Evolutionary conservation across 768 basidiomycete species (phyloP), one percentile per base, ranked within the genome.

Genomic region (Suillus subaureus): DNA sequence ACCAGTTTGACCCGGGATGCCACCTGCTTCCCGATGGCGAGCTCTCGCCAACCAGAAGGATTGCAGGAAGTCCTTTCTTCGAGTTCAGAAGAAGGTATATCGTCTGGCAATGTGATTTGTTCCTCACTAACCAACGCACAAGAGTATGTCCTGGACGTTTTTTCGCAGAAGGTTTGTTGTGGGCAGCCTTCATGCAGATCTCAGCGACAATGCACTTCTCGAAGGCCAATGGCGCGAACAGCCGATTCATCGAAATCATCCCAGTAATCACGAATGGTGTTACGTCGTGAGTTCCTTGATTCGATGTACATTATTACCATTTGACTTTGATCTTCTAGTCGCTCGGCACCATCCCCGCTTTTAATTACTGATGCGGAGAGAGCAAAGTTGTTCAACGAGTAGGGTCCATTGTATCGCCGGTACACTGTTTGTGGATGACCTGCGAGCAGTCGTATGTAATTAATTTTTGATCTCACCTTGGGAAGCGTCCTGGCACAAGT

Each of bases 31-130:
- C 35, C 6, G 33, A 23, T 13, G 64, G 64, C 21, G 23, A 61
- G 15, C 13, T 64, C 45, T 49, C 26, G 9, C 47, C 58, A 6
- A 45, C 49, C 21, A 60, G 60, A 9, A 65, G 40, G 45, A 47
- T 61, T 23, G 6, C 37, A 26, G 35, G 49, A n/a, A n/a, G 28
- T n/a, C 40, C 43, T 13, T 35, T 62, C 28, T 47, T 61, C 42
- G 42, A 26, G 2, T 61, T 65, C 7, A 61, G 61, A 47, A 65
- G 64, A 52, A 65, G 60, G 60, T 6, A 4, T 33, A 6, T 33
- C 33, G 33, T 33, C 6, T 33, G 5, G 33, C 5, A 6, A 33
- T 5, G 33, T 5, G 33, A 33, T 33, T 33, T 33, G 1, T 6
- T 33, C 33, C 4, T 33, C 33, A 33, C 33, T 33, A 6, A 5